phyloP scores from a whole-genome alignment of 1,139 yeast species.

The Cylindricascospora bacillispora region DNA sequence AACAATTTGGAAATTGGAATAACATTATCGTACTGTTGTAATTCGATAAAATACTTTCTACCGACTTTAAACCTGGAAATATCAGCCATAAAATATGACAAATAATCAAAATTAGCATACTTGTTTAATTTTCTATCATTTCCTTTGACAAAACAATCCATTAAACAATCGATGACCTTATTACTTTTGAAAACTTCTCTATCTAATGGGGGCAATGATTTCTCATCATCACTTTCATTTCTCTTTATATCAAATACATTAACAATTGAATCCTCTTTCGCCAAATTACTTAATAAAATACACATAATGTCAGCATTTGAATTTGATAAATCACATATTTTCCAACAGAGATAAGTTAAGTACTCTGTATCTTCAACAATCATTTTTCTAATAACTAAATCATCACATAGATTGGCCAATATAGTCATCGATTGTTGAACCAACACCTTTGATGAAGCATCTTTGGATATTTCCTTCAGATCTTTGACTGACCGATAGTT shows the following conservation, averaged over 20 bases:
- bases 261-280: conserved; percentile 59
- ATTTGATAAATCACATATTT: conserved; percentile 45
- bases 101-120: conserved; percentile 66
- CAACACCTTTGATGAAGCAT: conserved; percentile 39
- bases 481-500: conserved; percentile 65
- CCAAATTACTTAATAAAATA: conserved; percentile 72
- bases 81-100: conserved; percentile 84
- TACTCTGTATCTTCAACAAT: conserved; percentile 55
- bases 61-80: conserved; percentile 64
- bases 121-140: conserved; percentile 57
- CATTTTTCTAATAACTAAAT: conserved; percentile 42
- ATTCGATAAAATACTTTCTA: conserved; percentile 59
- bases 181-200: conserved; percentile 39
- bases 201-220: conserved; percentile 15
- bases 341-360: conserved; percentile 40
- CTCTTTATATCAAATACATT: conserved; percentile 40
- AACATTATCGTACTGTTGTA: conserved; percentile 62
- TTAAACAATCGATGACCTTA: conserved; percentile 62
- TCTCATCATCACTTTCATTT: conserved; percentile 16
- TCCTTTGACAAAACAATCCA: conserved; percentile 88
- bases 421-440: conserved; percentile 67
- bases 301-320: conserved; percentile 71
- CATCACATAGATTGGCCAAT: conserved; percentile 68
- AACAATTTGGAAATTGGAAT: conserved; percentile 70
- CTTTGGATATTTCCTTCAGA: conserved; percentile 45